A percentile compares a stretch with the other conserved stretches of the same genome.
Conservation (phyloP, 75 land plant species). For the Cryptomeria japonica region DNA sequence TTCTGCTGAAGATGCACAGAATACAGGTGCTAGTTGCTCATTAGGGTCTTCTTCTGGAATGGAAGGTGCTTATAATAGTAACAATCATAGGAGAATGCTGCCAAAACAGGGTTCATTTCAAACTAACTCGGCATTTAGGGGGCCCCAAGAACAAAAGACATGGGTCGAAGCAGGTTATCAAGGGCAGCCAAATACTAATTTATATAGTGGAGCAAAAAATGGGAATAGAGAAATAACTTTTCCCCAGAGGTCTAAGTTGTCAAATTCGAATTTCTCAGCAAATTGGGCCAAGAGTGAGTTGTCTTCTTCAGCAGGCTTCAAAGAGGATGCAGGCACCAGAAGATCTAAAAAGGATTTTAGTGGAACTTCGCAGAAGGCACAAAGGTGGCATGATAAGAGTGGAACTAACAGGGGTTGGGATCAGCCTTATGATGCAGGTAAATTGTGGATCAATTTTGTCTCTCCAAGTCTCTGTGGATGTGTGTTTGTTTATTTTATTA, state of each 20-base stretch:
- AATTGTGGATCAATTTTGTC: neutral
- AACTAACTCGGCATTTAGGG: neutral
- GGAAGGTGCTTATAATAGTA: neutral
- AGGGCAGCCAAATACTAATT: neutral
- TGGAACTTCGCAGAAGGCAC: neutral
- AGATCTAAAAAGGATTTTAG: neutral
- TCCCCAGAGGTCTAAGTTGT: neutral
- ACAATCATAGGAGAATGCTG: neutral
- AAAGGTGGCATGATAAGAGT: constrained; percentile 2
- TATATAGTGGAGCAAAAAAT: neutral
- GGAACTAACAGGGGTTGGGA: neutral
- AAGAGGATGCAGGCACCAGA: neutral
- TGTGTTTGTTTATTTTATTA: neutral
- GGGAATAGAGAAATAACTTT: neutral
- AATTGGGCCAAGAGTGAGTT: neutral
- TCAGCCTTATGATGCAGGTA: neutral
- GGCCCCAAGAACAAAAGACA: neutral
- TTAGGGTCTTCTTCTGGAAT: neutral
- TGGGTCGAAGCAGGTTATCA: neutral
- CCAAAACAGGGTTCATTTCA: neutral
- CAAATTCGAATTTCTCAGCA: neutral
- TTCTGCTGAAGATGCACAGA: constrained; percentile 5
- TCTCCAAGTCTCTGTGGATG: neutral
- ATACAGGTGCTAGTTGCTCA: neutral
- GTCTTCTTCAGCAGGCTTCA: neutral